These are phyloP conservation scores for Graphilbum sp. DNA, from an alignment of 2,329 filamentous ascomycete species.

Conservation along the genomic window DNA sequence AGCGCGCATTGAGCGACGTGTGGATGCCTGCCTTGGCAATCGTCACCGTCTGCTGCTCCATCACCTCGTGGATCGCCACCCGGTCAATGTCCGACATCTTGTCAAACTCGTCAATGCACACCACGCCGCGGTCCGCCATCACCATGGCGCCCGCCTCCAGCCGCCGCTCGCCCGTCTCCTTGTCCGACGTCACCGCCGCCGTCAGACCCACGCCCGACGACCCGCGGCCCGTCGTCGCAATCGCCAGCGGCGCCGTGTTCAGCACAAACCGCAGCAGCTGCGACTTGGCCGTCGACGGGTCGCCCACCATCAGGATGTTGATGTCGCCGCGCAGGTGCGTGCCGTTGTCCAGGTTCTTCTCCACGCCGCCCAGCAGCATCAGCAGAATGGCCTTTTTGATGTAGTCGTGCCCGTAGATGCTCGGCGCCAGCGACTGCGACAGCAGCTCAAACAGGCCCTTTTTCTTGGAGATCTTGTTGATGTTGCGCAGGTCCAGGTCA, in stretches of 20 bases:
- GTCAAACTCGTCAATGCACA: slow-evolving; percentile 98
- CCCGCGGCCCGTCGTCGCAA: slow-evolving; percentile 89
- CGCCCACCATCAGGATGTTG: slow-evolving; percentile 98
- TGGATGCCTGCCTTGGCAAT: slow-evolving; percentile 98
- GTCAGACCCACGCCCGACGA: slow-evolving; percentile 97
- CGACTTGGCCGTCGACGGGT: slow-evolving; percentile 97
- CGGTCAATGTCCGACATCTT: slow-evolving; percentile 99
- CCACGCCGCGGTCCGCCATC: slow-evolving; percentile 86
- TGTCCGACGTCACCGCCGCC: slow-evolving; percentile 88
- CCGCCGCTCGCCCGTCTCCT: slow-evolving; percentile 88
- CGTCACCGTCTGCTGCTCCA: slow-evolving; percentile 99
- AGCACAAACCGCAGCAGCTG: slow-evolving; percentile 91
- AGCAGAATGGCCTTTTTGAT: slow-evolving; percentile 96
- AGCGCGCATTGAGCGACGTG: slow-evolving; percentile 89
- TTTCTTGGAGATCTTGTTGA: slow-evolving; percentile 94
- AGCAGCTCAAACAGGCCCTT: slow-evolving; percentile 84
- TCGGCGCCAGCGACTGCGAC: slow-evolving; percentile 85
- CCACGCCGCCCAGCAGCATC: slow-evolving; percentile 88
- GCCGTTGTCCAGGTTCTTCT: slow-evolving; percentile 97
- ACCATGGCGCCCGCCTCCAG: slow-evolving; percentile 98
- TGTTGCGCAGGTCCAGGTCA: slow-evolving; percentile 93
- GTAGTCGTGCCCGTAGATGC: slow-evolving; percentile 92
- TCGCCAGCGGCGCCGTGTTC: slow-evolving; percentile 90
- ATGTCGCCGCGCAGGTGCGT: slow-evolving; percentile 97
- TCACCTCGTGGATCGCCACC: slow-evolving; percentile 98